phyloP scores from a whole-genome alignment of 1,284 basidiomycete genomes.

The Agroathelia rolfsii region DNA sequence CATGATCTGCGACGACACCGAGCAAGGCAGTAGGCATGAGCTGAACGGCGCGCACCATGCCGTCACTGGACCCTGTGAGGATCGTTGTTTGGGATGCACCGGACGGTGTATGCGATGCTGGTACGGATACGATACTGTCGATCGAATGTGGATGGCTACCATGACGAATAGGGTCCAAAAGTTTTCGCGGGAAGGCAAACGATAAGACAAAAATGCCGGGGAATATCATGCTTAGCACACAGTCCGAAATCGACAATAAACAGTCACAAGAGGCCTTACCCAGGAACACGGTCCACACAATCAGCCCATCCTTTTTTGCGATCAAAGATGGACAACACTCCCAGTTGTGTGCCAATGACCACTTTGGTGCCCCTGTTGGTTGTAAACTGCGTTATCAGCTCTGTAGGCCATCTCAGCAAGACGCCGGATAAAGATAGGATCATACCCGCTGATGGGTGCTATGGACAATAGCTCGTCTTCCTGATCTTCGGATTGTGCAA shows the following conservation, averaged over 20 bases:
- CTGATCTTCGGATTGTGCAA: slow-evolving; percentile 85
- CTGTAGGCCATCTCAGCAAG: not conserved
- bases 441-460: slow-evolving; percentile 71
- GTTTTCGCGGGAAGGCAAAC: not conserved
- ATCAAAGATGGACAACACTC: slow-evolving; percentile 88
- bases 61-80: slow-evolving; percentile 90
- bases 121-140: slow-evolving; percentile 72
- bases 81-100: slow-evolving; percentile 67
- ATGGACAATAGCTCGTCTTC: slow-evolving; percentile 90
- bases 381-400: slow-evolving; percentile 1
- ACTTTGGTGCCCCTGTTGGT: slow-evolving; percentile 59
- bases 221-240: slow-evolving; percentile 10
- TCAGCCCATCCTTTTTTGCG: slow-evolving; percentile 81
- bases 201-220: slow-evolving; percentile 4
- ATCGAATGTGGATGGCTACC: slow-evolving; percentile 83
- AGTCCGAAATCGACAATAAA: too few species aligned
- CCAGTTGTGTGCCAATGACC: slow-evolving; percentile 85
- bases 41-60: slow-evolving; percentile 82
- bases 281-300: slow-evolving; percentile 89
- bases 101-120: slow-evolving; percentile 54
- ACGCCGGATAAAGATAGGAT: too few species aligned
- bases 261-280: slow-evolving; percentile 32
- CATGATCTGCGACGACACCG: slow-evolving; percentile 86
- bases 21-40: slow-evolving; percentile 85
- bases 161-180: not conserved